Percentiles rank a stretch among this genome's conserved stretches.
Conservation (phyloP, 192 early-diverging fungal species). For the Rhizophagus clarus region DNA sequence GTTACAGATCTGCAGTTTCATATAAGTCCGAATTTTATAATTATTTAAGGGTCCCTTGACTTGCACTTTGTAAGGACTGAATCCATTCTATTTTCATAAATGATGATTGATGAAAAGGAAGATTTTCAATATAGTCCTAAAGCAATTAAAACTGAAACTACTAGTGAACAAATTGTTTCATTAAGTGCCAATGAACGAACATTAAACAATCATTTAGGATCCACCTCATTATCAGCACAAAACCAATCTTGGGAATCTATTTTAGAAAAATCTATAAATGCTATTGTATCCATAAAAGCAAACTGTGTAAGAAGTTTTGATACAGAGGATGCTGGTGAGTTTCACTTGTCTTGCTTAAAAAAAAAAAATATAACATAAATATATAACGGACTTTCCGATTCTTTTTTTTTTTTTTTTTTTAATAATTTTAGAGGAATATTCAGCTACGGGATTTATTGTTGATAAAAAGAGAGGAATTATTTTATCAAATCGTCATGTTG, state of each 20-base stretch:
- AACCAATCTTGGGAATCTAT: constrained; percentile 64
- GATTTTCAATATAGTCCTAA: background rate
- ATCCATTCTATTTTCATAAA: too few relatives aligned
- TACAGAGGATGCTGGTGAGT: constrained; percentile 72
- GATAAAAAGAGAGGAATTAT: constrained; percentile 75
- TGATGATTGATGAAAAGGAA: background rate
- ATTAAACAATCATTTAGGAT: background rate
- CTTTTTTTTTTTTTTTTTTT: too few relatives aligned
- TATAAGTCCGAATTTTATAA: too few relatives aligned
- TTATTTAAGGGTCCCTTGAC: too few relatives aligned
- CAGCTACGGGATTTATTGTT: constrained; percentile 77
- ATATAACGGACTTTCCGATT: too few relatives aligned
- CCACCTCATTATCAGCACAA: background rate
- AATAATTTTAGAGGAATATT: constrained; percentile 45
- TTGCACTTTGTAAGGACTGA: too few relatives aligned
- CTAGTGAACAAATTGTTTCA: background rate
- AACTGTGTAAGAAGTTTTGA: constrained; percentile 78
- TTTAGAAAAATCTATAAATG: constrained; percentile 68
- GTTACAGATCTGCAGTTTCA: too few relatives aligned
- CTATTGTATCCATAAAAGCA: constrained; percentile 77
- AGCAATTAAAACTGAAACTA: background rate
- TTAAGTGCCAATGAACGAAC: background rate
- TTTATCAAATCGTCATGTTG: constrained; percentile 79
- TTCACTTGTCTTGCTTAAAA: background rate
- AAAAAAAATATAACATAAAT: too few relatives aligned